Evolutionary conservation across 2,329 filamentous ascomycete genomes (phyloP).

Genomic region (Arthrobotrys sphaeroides): DNA sequence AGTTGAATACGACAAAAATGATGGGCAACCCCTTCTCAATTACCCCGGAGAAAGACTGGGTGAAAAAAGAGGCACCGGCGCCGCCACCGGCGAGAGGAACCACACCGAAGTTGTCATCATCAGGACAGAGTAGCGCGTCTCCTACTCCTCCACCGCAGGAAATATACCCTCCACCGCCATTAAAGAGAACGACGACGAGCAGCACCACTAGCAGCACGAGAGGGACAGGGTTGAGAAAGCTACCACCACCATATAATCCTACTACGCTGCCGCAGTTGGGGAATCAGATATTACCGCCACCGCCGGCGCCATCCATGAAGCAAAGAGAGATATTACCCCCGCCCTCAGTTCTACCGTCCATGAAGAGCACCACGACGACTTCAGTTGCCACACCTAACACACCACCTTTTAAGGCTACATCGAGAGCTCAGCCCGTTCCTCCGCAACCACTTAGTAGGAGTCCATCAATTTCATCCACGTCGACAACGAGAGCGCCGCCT

Average conservation of each 20-base stretch:
- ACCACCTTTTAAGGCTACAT: conserved; percentile 60
- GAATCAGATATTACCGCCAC: conserved; percentile 63
- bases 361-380: conserved; percentile 58
- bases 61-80: conserved; percentile 61
- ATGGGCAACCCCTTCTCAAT: conserved; percentile 82
- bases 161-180: conserved; percentile 69
- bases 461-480: conserved; percentile 24
- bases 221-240: conserved; percentile 65
- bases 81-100: conserved; percentile 33
- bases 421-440: conserved; percentile 58
- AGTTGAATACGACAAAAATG: conserved; percentile 75
- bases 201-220: conserved; percentile 61
- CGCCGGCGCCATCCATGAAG: conserved; percentile 55
- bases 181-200: conserved; percentile 28
- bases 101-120: conserved; percentile 67
- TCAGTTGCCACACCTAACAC: conserved; percentile 51
- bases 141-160: conserved; percentile 66
- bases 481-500: conserved; percentile 26
- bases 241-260: conserved; percentile 67
- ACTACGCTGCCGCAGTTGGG: conserved; percentile 63
- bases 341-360: conserved; percentile 63
- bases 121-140: conserved; percentile 61
- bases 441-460: conserved; percentile 33
- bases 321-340: conserved; percentile 58
- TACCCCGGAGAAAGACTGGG: conserved; percentile 84